Percentiles rank a stretch among this genome's conserved stretches.
Conservation (phyloP, 768 basidiomycete genomes). For the Leccinum barrowsii region DNA sequence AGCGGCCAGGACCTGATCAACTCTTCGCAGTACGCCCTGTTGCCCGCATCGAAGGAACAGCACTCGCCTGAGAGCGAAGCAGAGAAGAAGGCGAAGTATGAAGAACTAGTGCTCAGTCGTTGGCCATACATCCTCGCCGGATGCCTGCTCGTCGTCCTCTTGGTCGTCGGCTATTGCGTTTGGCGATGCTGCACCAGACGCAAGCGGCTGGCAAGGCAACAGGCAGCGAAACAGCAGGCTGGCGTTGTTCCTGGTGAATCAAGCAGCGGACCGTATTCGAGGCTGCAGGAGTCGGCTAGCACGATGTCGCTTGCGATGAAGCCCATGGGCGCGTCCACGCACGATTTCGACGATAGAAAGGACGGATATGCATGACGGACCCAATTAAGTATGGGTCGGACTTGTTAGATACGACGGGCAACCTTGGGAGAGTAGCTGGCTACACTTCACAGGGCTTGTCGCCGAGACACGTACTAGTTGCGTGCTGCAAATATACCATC, state of each 20-base stretch:
- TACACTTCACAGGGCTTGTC: conserved; percentile 16
- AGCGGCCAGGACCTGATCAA: conserved; percentile 55
- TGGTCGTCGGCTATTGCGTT: conserved; percentile 46
- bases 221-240: conserved; percentile 18
- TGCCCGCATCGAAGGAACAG: conserved; percentile 55
- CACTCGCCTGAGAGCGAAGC: conserved; percentile 59
- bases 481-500: conserved; percentile 2
- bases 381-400: not conserved
- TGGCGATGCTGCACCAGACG: conserved; percentile 60
- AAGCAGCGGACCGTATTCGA: conserved; percentile 19
- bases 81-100: conserved; percentile 65
- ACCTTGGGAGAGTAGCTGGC: conserved; percentile 29
- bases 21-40: conserved; percentile 52
- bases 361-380: conserved; percentile 16
- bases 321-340: conserved; percentile 20
- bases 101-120: conserved; percentile 60
- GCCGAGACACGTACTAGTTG: conserved; percentile 7
- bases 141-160: conserved; percentile 47
- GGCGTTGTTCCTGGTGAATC: not conserved
- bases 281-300: conserved; percentile 26
- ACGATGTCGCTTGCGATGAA: conserved; percentile 29
- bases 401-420: conserved; percentile 16
- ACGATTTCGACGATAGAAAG: conserved; percentile 17
- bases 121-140: conserved; percentile 73
- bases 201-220: conserved; percentile 29